These are phyloP conservation scores for Luzula sylvatica DNA, from an alignment of 176 grass and related monocot genomes.

Conservation along the genomic window DNA sequence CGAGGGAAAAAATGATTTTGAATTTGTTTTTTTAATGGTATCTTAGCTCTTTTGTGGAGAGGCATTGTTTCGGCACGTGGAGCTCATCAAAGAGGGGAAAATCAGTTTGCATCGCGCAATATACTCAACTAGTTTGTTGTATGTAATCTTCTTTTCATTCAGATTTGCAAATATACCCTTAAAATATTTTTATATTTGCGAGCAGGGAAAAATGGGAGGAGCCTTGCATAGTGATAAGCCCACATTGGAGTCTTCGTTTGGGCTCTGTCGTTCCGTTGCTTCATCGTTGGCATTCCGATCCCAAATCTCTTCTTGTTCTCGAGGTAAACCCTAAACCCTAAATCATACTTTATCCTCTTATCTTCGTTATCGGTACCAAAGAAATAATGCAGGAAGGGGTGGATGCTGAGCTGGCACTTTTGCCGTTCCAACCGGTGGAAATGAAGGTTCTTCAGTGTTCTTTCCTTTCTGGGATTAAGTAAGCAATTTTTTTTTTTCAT, in stretches of 20 bases:
- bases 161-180: slow-evolving; percentile 1
- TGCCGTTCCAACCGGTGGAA: slow-evolving; percentile 52
- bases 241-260: slow-evolving; percentile 72
- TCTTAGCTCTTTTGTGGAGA: slow-evolving; percentile 73
- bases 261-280: slow-evolving; percentile 67
- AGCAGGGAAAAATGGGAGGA: slow-evolving; percentile 72
- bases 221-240: slow-evolving; percentile 71
- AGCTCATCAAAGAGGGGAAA: slow-evolving; percentile 59
- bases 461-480: slow-evolving; percentile 91
- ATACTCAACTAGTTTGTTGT: slow-evolving; percentile 57
- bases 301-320: slow-evolving; percentile 60
- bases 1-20: not conserved
- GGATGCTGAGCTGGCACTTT: slow-evolving; percentile 53
- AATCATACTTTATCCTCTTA: slow-evolving; percentile 6
- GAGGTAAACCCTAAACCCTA: too few relatives aligned
- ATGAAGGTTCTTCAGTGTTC: slow-evolving; percentile 82
- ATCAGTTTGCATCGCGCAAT: slow-evolving; percentile 48
- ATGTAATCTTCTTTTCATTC: slow-evolving; percentile 28
- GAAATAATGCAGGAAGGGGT: slow-evolving; percentile 42
- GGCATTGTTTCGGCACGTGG: slow-evolving; percentile 57
- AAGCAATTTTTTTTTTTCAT: slow-evolving; percentile 9
- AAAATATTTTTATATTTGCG: slow-evolving; percentile 21
- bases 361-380: not conserved
- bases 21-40: slow-evolving; percentile 15
- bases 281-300: slow-evolving; percentile 59